Evolutionary conservation across 2,329 filamentous ascomycete species (phyloP), one percentile per base, ranked within the genome.

Genomic region (Colletotrichum lini): DNA sequence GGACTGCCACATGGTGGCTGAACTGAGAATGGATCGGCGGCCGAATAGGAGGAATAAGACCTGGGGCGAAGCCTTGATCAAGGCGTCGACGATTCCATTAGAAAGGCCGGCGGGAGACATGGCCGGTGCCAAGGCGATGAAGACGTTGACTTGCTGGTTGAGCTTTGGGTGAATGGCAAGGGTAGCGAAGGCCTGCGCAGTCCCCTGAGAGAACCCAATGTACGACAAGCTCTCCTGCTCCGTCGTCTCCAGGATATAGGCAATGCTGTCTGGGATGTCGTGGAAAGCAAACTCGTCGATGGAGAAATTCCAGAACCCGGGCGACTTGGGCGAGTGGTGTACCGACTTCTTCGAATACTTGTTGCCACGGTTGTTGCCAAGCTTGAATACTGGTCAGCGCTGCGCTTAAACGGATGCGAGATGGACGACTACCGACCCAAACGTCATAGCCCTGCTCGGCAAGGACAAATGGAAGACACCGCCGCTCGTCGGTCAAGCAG

Each of bases 271-370:
- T 1, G 96, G 96, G 71, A 99, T 98, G 80, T 99, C 96, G 80
- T 98, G 91, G 78, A 99, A 97, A 58, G 96, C 96, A 79, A 99
- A 99, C 79, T 99, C 94, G 79, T 99, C 96, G 79, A 99, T 98
- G 62, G 94, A 98, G 80, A 99, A 99, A 80, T 98, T 92, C 96
- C 96, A 99, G 81, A 99, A 99, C 16, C 90, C 87, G 47, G 88
- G 84, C 2, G 93, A 92, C 0, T 90, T 92, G 0, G 96, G 95
- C 0, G 94, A 92, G 73, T 87, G 86, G 70, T 92, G 88, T 62
- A 95, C 90, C 2, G 92, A 95, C 83, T 99, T 99, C 82, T 98
- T 99, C 56, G 95, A 98, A 83, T 99, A 99, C 80, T 99, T 99
- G 87, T 99, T 99, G 60, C 96, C 96, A 45, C 96, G 92, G 78